Percentiles rank a stretch among this genome's conserved stretches.
Conservation (phyloP, 352 stramenopile species). For the Pythium folliculosum region DNA sequence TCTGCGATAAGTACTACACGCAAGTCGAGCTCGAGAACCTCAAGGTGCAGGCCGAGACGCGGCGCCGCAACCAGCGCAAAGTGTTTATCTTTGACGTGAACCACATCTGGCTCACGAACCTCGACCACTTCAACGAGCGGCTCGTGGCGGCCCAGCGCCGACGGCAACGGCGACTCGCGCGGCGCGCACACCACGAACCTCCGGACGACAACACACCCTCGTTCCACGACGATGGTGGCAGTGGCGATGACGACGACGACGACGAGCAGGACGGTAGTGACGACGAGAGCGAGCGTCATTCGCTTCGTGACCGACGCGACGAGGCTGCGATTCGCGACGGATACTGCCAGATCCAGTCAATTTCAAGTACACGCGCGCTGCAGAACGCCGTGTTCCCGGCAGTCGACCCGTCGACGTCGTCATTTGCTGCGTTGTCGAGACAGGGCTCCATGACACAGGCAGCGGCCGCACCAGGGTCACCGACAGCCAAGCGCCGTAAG, state of each 20-base stretch:
- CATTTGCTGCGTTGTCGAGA: conserved; percentile 10
- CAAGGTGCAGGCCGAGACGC: conserved; percentile 54
- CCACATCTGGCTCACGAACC: conserved; percentile 90
- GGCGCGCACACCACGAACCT: neutral
- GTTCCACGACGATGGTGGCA: neutral
- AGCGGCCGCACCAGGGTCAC: conserved; percentile 3
- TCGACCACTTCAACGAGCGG: conserved; percentile 83
- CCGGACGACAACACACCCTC: neutral
- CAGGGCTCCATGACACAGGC: conserved; percentile 10
- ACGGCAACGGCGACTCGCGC: conserved; percentile 16
- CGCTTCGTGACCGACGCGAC: conserved; percentile 52
- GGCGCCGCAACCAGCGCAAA: conserved; percentile 73
- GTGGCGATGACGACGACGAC: conserved; percentile 7
- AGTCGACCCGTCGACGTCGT: conserved; percentile 16
- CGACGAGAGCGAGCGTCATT: conserved; percentile 16
- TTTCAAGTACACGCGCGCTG: conserved; percentile 61
- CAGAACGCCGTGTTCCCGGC: conserved; percentile 47
- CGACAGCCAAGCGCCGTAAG: conserved; percentile 14
- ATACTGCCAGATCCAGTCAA: conserved; percentile 78
- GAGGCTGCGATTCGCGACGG: conserved; percentile 59
- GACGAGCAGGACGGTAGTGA: neutral
- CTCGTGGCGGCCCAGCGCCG: conserved; percentile 22
- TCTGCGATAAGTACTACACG: conserved; percentile 55
- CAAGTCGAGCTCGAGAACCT: conserved; percentile 79
- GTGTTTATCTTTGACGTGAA: conserved; percentile 89